These are phyloP conservation scores for Globisporangium paddicum DNA, from an alignment of 352 stramenopile genomes.

Conservation along the genomic window DNA sequence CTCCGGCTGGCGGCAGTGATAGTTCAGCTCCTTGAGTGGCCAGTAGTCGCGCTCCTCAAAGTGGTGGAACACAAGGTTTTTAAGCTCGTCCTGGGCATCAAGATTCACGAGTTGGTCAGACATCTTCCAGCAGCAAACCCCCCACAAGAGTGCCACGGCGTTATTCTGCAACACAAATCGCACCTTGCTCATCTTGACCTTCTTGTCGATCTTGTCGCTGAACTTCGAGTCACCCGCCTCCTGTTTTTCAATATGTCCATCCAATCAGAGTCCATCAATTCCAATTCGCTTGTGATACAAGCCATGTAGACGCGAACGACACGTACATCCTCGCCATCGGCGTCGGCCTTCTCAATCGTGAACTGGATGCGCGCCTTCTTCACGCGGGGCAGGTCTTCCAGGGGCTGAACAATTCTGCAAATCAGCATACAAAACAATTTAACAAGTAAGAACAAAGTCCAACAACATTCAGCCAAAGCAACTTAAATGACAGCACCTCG, in stretches of 20 bases:
- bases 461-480: too few species aligned
- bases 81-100: slow-evolving; percentile 67
- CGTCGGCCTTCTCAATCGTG: slow-evolving; percentile 74
- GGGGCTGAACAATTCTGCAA: slow-evolving; percentile 62
- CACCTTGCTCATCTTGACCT: slow-evolving; percentile 90
- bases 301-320: neutral
- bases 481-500: slow-evolving; percentile 25
- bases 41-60: slow-evolving; percentile 86
- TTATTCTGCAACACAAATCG: neutral
- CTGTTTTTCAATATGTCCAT: slow-evolving; percentile 17
- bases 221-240: slow-evolving; percentile 52
- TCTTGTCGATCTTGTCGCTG: slow-evolving; percentile 72
- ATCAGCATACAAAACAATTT: neutral
- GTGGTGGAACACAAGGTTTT: slow-evolving; percentile 85
- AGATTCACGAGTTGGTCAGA: slow-evolving; percentile 2
- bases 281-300: neutral
- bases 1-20: slow-evolving; percentile 85
- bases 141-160: neutral
- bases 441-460: too few species aligned
- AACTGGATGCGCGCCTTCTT: slow-evolving; percentile 82
- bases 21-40: slow-evolving; percentile 88
- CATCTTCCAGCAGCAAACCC: neutral
- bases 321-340: slow-evolving; percentile 60
- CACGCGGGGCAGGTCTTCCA: slow-evolving; percentile 70
- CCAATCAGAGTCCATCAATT: neutral